Evolutionary conservation across 257 asterid species (phyloP), one percentile per base, ranked within the genome.

Genomic region (Jaltomata sinuosa): DNA sequence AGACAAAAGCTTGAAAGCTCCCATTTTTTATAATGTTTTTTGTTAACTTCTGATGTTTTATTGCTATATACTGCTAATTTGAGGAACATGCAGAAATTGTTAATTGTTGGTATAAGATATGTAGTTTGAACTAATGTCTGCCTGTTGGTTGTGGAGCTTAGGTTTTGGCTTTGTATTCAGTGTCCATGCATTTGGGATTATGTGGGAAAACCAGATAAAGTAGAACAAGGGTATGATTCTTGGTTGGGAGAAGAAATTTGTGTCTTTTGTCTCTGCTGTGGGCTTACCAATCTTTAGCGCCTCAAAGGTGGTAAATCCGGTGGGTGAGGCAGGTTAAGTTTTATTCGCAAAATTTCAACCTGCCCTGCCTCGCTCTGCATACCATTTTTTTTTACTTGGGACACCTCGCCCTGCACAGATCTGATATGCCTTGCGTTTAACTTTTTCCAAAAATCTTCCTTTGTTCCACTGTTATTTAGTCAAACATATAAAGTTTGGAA

Each of bases 1-100:
- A 45, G 76, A 45, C 81, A 27, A 87, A 87, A 57, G 85, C 81
- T 67, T 90, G 87, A 87, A n/a, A 71, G 54, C 11, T 71, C 55
- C 6, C 21, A 25, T 36, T 19, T 0, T 22, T 4, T 36, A 14
- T 31, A 3, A 21, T n/a, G 64, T 27, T 21, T 69, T 5, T 71
- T 27, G 16, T 71, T 11, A 40, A 71, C 29, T 38, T 69, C 79
- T 38, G 12, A 21, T n/a, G 31, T 55, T 7, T 21, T n/a, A 55
- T 21, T 55, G 64, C 64, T 19, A 55, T 55, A 55, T 21, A 19
- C 29, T 55, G 12, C 21, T 52, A 21, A 55, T 55, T 55, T 19
- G 64, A 1, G 12, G 27, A 5, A 55, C 29, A n/a, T 55, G 64
- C 29, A 21, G 64, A 21, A 8, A 55, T 55, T n/a, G 29, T 55